Base-by-base conservation (phyloP, 441 rosid species). In the Aquilaria agallochum region DNA sequence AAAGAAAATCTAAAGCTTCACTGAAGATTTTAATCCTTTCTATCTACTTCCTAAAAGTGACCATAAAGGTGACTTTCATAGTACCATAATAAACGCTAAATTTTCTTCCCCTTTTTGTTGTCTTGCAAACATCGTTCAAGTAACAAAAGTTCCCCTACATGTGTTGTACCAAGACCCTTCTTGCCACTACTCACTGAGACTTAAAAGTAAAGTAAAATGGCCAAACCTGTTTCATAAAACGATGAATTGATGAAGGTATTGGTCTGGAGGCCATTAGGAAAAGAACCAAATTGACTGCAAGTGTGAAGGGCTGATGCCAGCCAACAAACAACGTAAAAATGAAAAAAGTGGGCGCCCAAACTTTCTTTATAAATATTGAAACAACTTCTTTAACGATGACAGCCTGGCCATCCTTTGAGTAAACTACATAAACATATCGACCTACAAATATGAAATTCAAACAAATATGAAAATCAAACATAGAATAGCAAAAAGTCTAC, bases 221-320 rank as follows among this genome's bases (percentile, higher is more conserved):
- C 31, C 78, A 59, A 6, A 85, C 90, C 85, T 68, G 64, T 33
- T 82, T 82, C 53, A 80, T 60, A 58, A 72, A 77, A 65, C 76
- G 69, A 75, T 80, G 82, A 55, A 85, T 80, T 1, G 86, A 80
- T 59, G 74, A 72, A 62, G 86, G 84, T 60, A 74, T 72, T 6
- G 91, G 91, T 64, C 60, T 82, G 20, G 83, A 76, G 74, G 74
- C 66, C 42, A 82, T 31, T 53, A 80, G 90, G 64, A 82, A 72
- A 63, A 82, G 62, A 55, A 68, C 32, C 55, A 71, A 62, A 63
- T 72, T 64, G 45, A 59, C 55, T 10, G 59, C 50, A 59, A 82
- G 80, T 15, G 59, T 27, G 46, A 72, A 11, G 59, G 86, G 91
- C 54, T 66, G 60, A 49, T 68, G 62, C 86, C 73, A 78, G 70